A percentile compares a stretch with the other conserved stretches of the same genome.
Conservation (phyloP, 371 early-diverging fungal species). For the Vairimorpha necatrix region DNA sequence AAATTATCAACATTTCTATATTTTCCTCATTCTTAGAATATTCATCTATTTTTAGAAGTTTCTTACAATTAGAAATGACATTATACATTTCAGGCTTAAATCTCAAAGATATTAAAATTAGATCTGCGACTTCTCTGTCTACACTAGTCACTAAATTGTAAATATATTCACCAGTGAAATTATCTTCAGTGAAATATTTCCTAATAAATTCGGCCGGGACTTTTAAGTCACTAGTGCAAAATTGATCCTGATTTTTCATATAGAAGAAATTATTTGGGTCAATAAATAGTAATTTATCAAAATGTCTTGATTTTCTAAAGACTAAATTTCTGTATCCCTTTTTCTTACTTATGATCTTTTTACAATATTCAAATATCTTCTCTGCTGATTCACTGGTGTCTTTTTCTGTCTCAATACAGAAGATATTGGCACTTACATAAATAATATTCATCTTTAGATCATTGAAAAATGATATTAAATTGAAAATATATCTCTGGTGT, state of each 20-base stretch:
- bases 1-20: conserved; percentile 24
- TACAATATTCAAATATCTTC: conserved; percentile 20
- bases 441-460: conserved; percentile 42
- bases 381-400: conserved; percentile 11
- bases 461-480: conserved; percentile 26
- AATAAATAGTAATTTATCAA: conserved; percentile 46
- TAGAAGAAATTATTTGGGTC: conserved; percentile 41
- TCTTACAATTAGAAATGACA: conserved; percentile 44
- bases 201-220: conserved; percentile 24
- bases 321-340: conserved; percentile 39
- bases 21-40: conserved; percentile 13
- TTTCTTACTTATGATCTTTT: conserved; percentile 7
- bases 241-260: conserved; percentile 4
- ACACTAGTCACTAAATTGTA: conserved; percentile 22
- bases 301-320: conserved; percentile 28
- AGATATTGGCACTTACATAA: conserved; percentile 33
- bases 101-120: not conserved
- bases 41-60: conserved; percentile 43
- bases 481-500: conserved; percentile 47
- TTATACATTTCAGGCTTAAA: not conserved
- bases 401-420: conserved; percentile 41
- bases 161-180: not conserved
- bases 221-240: conserved; percentile 15
- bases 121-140: conserved; percentile 30
- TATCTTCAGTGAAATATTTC: not conserved